Percentiles rank a stretch among this genome's conserved stretches.
These are phyloP conservation scores for Suhomyces sp. DNA, from an alignment of 805 yeast genomes.

Conservation along the genomic window DNA sequence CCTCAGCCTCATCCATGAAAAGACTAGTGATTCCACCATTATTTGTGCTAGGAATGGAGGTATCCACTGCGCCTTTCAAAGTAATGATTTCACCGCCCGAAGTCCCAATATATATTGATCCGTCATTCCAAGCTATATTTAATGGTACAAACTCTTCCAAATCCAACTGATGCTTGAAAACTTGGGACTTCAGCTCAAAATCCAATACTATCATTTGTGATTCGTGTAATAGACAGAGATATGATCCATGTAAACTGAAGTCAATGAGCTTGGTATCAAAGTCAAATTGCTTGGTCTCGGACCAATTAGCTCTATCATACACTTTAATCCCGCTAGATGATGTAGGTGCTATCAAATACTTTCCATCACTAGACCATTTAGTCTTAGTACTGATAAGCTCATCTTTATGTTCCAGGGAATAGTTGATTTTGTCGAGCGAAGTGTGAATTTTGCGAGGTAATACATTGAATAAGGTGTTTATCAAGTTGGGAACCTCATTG, in stretches of 20 bases:
- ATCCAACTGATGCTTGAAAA: conserved; percentile 12
- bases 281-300: conserved; percentile 12
- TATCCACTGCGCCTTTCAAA: conserved; percentile 14
- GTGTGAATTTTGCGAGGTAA: conserved; percentile 37
- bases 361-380: conserved; percentile 72
- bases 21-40: conserved; percentile 1
- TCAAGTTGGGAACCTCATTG: conserved; percentile 52
- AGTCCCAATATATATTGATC: conserved; percentile 40
- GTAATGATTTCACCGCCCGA: conserved; percentile 38
- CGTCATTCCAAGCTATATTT: conserved; percentile 27
- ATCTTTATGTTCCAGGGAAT: conserved; percentile 40
- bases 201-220: conserved; percentile 63
- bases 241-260: conserved; percentile 53
- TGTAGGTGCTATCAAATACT: conserved; percentile 65
- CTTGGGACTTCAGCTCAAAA: conserved; percentile 30
- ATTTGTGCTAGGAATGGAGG: neutral
- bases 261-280: conserved; percentile 38
- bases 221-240: conserved; percentile 17
- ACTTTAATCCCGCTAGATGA: conserved; percentile 43
- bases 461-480: conserved; percentile 42
- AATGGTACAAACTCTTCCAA: conserved; percentile 23
- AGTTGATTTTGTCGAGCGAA: conserved; percentile 36
- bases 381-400: conserved; percentile 51
- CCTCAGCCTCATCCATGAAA: conserved; percentile 15
- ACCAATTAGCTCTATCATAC: conserved; percentile 40